phyloP scores from a whole-genome alignment of 169 alveolate genomes.

The Perkinsus marinus region DNA sequence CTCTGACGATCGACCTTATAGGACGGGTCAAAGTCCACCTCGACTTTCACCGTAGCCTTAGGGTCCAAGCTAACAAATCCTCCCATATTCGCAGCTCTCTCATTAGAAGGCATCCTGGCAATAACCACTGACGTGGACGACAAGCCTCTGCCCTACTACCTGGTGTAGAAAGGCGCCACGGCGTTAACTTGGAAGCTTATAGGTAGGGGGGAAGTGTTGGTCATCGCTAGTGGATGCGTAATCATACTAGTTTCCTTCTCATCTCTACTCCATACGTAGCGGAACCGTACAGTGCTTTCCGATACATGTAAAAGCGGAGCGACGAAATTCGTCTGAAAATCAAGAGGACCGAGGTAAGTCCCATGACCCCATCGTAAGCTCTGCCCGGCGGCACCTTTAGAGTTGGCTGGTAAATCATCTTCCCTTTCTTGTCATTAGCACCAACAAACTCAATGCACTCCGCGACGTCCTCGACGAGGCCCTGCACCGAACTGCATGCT shows the following conservation, averaged over 20 bases:
- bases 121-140: not conserved
- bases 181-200: conserved; percentile 57
- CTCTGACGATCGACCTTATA: conserved; percentile 34
- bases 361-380: no score
- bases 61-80: conserved; percentile 44
- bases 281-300: conserved; percentile 57
- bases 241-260: conserved; percentile 48
- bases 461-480: conserved; percentile 56
- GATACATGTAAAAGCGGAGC: conserved; percentile 56
- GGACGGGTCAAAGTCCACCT: conserved; percentile 66
- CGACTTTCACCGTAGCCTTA: conserved; percentile 41
- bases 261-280: conserved; percentile 61
- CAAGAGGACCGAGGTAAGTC: not conserved
- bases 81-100: not conserved
- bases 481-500: conserved; percentile 59
- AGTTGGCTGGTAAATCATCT: conserved; percentile 48
- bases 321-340: conserved; percentile 37
- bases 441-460: conserved; percentile 60
- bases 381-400: conserved; percentile 32
- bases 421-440: conserved; percentile 60
- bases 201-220: conserved; percentile 58
- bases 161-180: conserved; percentile 64
- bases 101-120: not conserved
- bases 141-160: conserved; percentile 25
- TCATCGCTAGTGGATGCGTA: conserved; percentile 47